These are phyloP conservation scores for Hypomyces rosellus DNA, from an alignment of 2,329 filamentous ascomycete species.

Conservation along the genomic window DNA sequence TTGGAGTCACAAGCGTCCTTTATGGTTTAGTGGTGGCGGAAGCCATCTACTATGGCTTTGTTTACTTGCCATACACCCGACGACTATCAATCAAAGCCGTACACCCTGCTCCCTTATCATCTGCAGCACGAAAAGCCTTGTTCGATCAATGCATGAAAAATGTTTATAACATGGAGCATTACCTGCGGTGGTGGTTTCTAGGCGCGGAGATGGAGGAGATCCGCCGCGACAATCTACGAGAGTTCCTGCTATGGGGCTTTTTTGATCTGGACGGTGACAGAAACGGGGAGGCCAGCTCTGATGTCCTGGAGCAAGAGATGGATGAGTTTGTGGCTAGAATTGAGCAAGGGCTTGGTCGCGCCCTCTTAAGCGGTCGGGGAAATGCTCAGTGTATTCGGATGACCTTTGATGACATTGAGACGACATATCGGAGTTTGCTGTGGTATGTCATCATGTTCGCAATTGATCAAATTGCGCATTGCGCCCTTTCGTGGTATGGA, in stretches of 20 bases:
- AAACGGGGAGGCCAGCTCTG: conserved; percentile 12
- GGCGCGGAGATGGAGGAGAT: conserved; percentile 52
- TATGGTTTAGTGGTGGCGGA: conserved; percentile 33
- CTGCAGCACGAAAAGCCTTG: conserved; percentile 44
- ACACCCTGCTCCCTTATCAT: conserved; percentile 37
- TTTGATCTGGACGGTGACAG: conserved; percentile 41
- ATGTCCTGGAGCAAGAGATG: conserved; percentile 31
- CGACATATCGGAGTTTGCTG: conserved; percentile 53
- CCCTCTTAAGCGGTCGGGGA: conserved; percentile 49
- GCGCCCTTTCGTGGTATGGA: conserved; percentile 38
- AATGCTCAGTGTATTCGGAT: conserved; percentile 52
- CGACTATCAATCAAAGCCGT: conserved; percentile 32
- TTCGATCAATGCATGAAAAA: conserved; percentile 51
- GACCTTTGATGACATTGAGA: conserved; percentile 57
- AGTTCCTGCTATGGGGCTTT: conserved; percentile 64
- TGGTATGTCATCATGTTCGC: conserved; percentile 57
- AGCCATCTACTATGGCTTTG: conserved; percentile 32
- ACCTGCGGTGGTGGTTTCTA: conserved; percentile 61
- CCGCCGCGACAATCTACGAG: conserved; percentile 58
- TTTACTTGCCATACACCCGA: conserved; percentile 37
- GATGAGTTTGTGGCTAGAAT: conserved; percentile 43
- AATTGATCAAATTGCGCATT: conserved; percentile 46
- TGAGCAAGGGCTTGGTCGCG: conserved; percentile 46
- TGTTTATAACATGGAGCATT: conserved; percentile 48
- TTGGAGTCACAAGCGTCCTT: conserved; percentile 16